Base-by-base conservation (phyloP, 2,329 filamentous ascomycete genomes). In the Celoporthe dispersa region DNA sequence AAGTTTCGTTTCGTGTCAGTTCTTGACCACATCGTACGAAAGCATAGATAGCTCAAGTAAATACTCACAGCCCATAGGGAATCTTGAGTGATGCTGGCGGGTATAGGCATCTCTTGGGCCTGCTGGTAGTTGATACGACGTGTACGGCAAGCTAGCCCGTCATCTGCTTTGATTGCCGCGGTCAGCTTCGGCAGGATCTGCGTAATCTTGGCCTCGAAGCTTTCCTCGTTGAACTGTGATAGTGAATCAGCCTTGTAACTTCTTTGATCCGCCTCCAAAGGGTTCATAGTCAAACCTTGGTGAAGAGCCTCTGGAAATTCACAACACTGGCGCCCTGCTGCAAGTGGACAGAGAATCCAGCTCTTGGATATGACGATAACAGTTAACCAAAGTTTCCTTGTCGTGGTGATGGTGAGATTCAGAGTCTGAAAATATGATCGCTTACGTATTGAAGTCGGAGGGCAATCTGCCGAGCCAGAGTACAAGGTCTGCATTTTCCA, bases 171-270 rank as follows among this genome's bases (percentile, higher is more conserved):
- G 48, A 73, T 64, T 22, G 68, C 68, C 6, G 61, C 28, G 53
- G 55, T 70, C 19, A 74, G 67, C 25, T 60, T 70, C 8, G 71
- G 73, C 19, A 74, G 62, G 7, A 73, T 64, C 22, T 72, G 55
- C 11, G 64, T 74, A 60, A 75, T 76, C 37, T 70, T 72, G 22
- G 69, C 71, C 28, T 74, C 69, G 62, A 72, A 71, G 48, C 71
- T 68, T 7, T 51, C 53, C 2, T 65, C 63, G 6, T 71, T 68
- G 48, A 77, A 72, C 65, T 74, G 65, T 72, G 25, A 31, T 14
- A 35, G 37, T 1, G 8, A 37, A 61, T 35, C 33, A 55, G 51
- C 25, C 5, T 5, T 55, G 12, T 2, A 28, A 4, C 12, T 16
- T 19, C 4, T 2, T 28, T 6, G 0, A 14, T 31, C 1, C 12